A percentile compares a stretch with the other conserved stretches of the same genome.
Conservation (phyloP, 2,329 filamentous ascomycete genomes). For the Ophiostoma populinum region DNA sequence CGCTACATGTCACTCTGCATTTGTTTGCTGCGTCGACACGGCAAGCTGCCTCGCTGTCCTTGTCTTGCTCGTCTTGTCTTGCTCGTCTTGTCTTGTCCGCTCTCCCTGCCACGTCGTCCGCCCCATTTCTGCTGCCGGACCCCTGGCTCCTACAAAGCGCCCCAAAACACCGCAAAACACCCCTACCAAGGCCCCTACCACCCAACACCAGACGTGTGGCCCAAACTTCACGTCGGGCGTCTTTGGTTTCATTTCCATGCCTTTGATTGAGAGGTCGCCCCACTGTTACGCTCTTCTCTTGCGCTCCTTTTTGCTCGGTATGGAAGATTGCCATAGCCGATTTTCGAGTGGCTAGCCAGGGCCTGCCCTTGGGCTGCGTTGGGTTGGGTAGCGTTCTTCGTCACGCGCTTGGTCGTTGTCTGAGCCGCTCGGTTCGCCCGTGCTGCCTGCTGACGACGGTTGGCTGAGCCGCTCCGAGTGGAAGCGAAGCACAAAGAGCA, state of each 20-base stretch:
- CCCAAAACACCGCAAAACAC: too few species aligned
- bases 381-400: too few species aligned
- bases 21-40: too few species aligned
- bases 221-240: constrained; percentile 7
- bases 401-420: constrained; percentile 2
- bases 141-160: not conserved
- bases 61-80: constrained; percentile 5
- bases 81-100: not conserved
- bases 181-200: constrained; percentile 4
- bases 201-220: not conserved
- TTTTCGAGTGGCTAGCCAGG: too few species aligned
- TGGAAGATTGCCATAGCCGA: not conserved
- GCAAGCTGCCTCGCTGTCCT: too few species aligned
- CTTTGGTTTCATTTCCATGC: constrained; percentile 10
- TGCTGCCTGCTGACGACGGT: constrained; percentile 4
- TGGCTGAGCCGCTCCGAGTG: constrained; percentile 3
- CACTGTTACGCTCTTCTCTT: constrained; percentile 5
- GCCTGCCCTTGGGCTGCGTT: too few species aligned
- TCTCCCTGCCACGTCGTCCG: not conserved
- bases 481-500: not conserved
- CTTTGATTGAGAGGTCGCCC: constrained; percentile 4
- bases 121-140: not conserved
- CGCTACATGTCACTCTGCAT: not conserved
- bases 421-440: not conserved
- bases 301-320: not conserved